Base-by-base conservation (phyloP, 768 basidiomycete species). In the Jaapia argillacea region DNA sequence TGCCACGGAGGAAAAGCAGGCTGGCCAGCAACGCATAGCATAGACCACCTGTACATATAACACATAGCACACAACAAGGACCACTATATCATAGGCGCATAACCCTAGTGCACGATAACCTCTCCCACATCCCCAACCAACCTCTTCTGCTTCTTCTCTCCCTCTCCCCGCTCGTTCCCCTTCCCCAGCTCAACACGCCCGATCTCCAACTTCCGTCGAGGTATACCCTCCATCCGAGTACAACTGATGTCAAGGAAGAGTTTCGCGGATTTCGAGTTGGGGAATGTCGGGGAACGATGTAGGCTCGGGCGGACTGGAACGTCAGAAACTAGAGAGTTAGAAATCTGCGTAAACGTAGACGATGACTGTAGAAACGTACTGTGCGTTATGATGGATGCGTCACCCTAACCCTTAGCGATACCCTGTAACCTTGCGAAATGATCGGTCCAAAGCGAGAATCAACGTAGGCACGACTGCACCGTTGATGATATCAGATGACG, bases 401-500 rank as follows among this genome's bases (percentile, higher is more conserved):
- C 67, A 40, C 70, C 67, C 82, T 84, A 87, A 7, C 57, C 59
- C 27, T 61, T 63, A 5, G 80, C 65, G 21, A 85, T 60, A 23
- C 69, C 68, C 50, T 66, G 52, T 38, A 88, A 60, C 18, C 78
- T 67, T 24, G 63, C 58, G 53, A 85, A 89, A 56, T 91, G 86
- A 37, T 71, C 70, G 37, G 72, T 71, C 88, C 88, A 91, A 3
- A 88, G 64, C 2, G 51, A 92, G 74, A 12, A 88, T 74, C 37
- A 86, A 57, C 51, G 82, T 33, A 44, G 33, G 48, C 25, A 36
- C 50, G n/a, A 24, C 24, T 20, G 38, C n/a, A n/a, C n/a, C n/a
- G n/a, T n/a, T n/a, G n/a, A n/a, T n/a, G n/a, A n/a, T n/a, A n/a
- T n/a, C n/a, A n/a, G n/a, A n/a, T n/a, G n/a, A n/a, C n/a, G n/a